phyloP scores from a whole-genome alignment of 208 protist genomes.

The Trypanosoma cruzi region DNA sequence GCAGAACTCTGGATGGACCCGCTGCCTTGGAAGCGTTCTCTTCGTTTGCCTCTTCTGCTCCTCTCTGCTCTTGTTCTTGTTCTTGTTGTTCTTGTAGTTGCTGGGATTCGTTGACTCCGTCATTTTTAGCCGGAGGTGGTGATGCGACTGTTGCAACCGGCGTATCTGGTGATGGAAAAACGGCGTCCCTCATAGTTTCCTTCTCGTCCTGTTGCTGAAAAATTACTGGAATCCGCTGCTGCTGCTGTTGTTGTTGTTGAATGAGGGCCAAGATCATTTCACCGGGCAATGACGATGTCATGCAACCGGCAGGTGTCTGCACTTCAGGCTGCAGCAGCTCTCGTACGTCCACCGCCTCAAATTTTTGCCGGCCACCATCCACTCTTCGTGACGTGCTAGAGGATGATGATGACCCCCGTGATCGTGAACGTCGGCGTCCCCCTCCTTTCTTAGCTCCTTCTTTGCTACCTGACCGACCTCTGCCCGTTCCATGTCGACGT shows the following conservation, averaged over 20 bases:
- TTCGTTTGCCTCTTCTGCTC: slow-evolving; percentile 24
- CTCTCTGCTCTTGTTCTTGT: not conserved
- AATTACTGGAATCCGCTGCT: slow-evolving; percentile 5
- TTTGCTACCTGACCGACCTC: not conserved
- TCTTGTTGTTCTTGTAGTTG: slow-evolving; percentile 7
- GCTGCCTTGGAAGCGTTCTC: slow-evolving; percentile 1
- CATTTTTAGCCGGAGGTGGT: not conserved
- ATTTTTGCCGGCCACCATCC: slow-evolving; percentile 1
- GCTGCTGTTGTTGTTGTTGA: slow-evolving; percentile 25
- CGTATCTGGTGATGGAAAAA: not conserved
- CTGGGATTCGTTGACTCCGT: not conserved
- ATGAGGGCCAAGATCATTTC: slow-evolving; percentile 10
- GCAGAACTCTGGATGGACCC: slow-evolving; percentile 30
- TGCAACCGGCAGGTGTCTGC: not conserved
- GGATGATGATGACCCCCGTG: not conserved
- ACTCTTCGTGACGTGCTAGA: not conserved
- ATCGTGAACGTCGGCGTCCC: slow-evolving; percentile 13
- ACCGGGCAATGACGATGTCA: not conserved
- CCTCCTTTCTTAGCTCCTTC: not conserved
- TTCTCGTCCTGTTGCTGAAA: slow-evolving; percentile 7
- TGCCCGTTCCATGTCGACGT: not conserved
- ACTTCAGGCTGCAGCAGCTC: slow-evolving; percentile 21
- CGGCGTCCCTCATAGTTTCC: not conserved
- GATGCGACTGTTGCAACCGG: too few relatives aligned
- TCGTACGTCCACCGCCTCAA: slow-evolving; percentile 27